These are phyloP conservation scores for Exophiala phaeomuriformis DNA, from an alignment of 2,329 filamentous ascomycete species.

Conservation along the genomic window DNA sequence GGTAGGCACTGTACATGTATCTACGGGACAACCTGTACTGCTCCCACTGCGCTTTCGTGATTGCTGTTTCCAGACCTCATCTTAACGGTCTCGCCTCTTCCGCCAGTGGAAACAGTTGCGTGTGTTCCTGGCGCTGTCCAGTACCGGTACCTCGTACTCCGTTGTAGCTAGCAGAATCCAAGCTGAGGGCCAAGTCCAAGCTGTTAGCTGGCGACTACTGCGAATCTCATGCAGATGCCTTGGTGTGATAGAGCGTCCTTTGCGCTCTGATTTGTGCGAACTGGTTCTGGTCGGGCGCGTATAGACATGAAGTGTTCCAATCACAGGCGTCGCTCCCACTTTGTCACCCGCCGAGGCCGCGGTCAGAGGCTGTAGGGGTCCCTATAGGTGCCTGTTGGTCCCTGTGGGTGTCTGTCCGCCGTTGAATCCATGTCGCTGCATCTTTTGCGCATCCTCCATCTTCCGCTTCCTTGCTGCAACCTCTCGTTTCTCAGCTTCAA, in stretches of 20 bases:
- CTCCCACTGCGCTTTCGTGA: too few relatives aligned
- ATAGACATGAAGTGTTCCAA: conserved; percentile 5
- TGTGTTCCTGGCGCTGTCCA: too few relatives aligned
- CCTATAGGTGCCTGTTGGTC: too few relatives aligned
- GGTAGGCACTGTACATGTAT: too few relatives aligned
- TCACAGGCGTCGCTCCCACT: conserved; percentile 7
- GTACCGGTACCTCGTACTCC: too few relatives aligned
- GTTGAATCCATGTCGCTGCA: conserved; percentile 4
- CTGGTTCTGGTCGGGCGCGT: background rate
- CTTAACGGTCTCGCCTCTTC: too few relatives aligned
- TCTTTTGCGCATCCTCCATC: background rate
- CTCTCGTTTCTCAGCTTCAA: conserved; percentile 2
- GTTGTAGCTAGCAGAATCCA: too few relatives aligned
- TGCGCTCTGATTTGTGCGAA: background rate
- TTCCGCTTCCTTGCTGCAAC: background rate
- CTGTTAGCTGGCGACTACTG: background rate
- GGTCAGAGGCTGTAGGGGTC: too few relatives aligned
- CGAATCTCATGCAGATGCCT: background rate
- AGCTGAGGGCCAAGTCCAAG: too few relatives aligned
- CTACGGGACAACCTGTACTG: too few relatives aligned
- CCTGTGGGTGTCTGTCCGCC: background rate
- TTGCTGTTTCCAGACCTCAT: too few relatives aligned
- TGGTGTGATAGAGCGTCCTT: background rate
- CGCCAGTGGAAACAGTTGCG: too few relatives aligned
- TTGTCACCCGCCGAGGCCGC: conserved; percentile 4